Percentiles rank a stretch among this genome's conserved stretches.
Conservation (phyloP, 164 flowering plant genomes). For the Malania oleifera region DNA sequence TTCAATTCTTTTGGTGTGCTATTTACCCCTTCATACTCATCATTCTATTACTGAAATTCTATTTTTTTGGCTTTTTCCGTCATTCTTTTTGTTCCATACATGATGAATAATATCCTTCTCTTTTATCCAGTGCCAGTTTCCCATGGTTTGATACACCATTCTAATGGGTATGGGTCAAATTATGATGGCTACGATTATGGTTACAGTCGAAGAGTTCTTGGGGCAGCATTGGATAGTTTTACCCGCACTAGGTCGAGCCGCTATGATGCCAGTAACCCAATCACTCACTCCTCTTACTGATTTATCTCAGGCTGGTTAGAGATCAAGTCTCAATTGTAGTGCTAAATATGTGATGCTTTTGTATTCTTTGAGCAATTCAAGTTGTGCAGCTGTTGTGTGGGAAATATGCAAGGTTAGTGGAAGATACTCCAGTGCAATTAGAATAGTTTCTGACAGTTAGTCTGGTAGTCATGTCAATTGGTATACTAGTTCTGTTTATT, state of each 20-base stretch:
- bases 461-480: neutral
- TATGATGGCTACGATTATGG: conserved; percentile 30
- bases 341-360: neutral
- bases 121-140: conserved; percentile 33
- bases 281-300: conserved; percentile 25
- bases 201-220: conserved; percentile 42
- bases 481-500: neutral
- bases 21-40: neutral
- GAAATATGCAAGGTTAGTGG: neutral
- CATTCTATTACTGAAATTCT: neutral
- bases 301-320: neutral
- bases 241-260: conserved; percentile 41
- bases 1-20: neutral
- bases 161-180: conserved; percentile 43
- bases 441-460: neutral
- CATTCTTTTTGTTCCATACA: neutral
- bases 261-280: conserved; percentile 27
- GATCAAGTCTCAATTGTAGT: neutral
- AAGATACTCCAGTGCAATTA: neutral
- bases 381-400: neutral
- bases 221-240: conserved; percentile 37
- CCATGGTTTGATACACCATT: conserved; percentile 31
- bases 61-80: conserved; percentile 1
- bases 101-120: conserved; percentile 7
- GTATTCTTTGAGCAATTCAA: neutral